Conservation (phyloP, 208 protist genomes). For the Blastocrithidia nonstop region DNA sequence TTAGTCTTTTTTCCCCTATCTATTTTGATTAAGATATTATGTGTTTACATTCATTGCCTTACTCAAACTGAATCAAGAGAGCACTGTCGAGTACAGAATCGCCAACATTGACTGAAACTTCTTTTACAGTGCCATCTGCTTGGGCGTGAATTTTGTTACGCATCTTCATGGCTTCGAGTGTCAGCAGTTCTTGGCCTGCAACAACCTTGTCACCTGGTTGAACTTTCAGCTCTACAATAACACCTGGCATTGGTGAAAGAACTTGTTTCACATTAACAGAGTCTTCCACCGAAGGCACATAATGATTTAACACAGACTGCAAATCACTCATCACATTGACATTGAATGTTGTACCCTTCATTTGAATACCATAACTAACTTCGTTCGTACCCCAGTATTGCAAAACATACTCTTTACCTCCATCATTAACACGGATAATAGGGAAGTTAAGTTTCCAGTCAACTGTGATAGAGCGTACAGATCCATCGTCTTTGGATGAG, state of each 20-base stretch:
- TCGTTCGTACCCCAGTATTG: constrained; percentile 26
- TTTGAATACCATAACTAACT: constrained; percentile 19
- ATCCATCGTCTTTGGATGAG: constrained; percentile 9
- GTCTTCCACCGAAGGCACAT: constrained; percentile 5
- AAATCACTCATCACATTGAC: constrained; percentile 17
- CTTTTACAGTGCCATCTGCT: constrained; percentile 19
- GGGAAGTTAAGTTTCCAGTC: constrained; percentile 17
- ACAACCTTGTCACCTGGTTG: constrained; percentile 62
- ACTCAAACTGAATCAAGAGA: constrained; percentile 21
- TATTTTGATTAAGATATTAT: neutral
- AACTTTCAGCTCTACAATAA: constrained; percentile 77
- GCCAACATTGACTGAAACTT: constrained; percentile 16
- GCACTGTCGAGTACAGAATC: constrained; percentile 11
- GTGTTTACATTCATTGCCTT: neutral
- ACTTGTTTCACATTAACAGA: constrained; percentile 17
- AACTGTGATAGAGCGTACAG: too few species aligned
- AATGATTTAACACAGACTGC: constrained; percentile 11
- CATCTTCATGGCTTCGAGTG: constrained; percentile 96
- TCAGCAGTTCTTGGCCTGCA: constrained; percentile 70
- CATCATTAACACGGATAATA: constrained; percentile 14
- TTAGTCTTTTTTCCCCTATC: neutral
- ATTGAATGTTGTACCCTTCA: constrained; percentile 17
- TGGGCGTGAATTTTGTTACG: constrained; percentile 52
- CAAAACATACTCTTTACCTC: constrained; percentile 10
- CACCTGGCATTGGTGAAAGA: constrained; percentile 86